Evolutionary conservation across 345 rosid species (phyloP).

Genomic region (Cardamine resedifolia): DNA sequence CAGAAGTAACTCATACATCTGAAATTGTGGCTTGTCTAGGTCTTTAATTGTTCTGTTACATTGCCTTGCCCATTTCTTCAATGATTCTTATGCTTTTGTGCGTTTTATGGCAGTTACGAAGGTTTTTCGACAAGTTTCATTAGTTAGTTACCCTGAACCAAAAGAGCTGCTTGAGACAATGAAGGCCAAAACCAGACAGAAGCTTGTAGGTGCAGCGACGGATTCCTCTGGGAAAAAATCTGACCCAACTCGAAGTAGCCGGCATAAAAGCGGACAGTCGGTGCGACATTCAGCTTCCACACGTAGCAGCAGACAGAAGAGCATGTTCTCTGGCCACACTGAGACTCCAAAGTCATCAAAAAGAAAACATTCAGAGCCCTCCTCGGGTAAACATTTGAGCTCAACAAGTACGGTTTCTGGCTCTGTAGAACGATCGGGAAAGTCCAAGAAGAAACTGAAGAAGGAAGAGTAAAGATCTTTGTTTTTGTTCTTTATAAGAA

Average conservation of each 20-base stretch:
- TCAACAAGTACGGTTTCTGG: constrained; percentile 34
- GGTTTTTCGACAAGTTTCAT: constrained; percentile 56
- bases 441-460: constrained; percentile 41
- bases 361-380: constrained; percentile 39
- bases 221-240: constrained; percentile 41
- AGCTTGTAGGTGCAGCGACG: constrained; percentile 40
- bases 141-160: constrained; percentile 68
- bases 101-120: constrained; percentile 49
- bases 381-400: constrained; percentile 20
- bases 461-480: constrained; percentile 30
- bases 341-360: constrained; percentile 43
- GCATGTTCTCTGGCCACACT: constrained; percentile 34
- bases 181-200: constrained; percentile 23
- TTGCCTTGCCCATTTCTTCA: background rate
- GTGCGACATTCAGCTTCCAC: constrained; percentile 40
- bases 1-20: background rate
- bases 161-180: constrained; percentile 45
- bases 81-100: background rate
- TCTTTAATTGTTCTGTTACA: background rate
- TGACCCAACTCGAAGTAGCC: constrained; percentile 37
- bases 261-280: constrained; percentile 35
- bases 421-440: constrained; percentile 39
- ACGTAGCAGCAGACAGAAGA: constrained; percentile 49
- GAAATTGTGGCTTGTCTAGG: background rate
- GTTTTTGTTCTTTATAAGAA: background rate